A percentile compares a stretch with the other conserved stretches of the same genome.
Evolutionary conservation across 2,329 filamentous ascomycete genomes (phyloP).

Genomic region (Trichoderma guizhouense): DNA sequence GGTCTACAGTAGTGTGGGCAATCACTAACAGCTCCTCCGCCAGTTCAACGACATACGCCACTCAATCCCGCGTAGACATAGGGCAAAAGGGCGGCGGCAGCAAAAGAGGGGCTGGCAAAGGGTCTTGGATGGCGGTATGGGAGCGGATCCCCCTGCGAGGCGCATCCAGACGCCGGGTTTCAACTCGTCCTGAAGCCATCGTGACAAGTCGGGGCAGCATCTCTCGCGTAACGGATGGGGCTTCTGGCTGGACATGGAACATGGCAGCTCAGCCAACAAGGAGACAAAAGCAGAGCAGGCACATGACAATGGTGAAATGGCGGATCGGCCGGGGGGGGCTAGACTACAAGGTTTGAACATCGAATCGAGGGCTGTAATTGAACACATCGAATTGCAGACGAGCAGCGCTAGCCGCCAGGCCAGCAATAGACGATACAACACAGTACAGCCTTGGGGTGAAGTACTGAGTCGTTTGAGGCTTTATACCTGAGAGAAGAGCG

Average conservation of each 20-base stretch:
- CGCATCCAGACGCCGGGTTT: constrained; percentile 8
- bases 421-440: background rate
- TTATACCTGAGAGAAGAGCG: background rate
- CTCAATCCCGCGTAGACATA: background rate
- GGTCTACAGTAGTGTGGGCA: background rate
- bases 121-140: constrained; percentile 12
- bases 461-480: background rate
- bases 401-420: background rate
- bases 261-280: background rate
- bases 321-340: background rate
- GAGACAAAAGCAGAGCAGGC: background rate
- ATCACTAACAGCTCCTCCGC: constrained; percentile 1
- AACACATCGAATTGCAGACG: background rate
- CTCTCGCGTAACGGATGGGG: background rate
- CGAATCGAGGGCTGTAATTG: constrained; percentile 1
- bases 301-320: background rate
- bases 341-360: background rate
- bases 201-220: background rate
- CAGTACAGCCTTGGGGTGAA: background rate
- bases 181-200: constrained; percentile 5
- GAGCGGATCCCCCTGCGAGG: constrained; percentile 10
- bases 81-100: constrained; percentile 14
- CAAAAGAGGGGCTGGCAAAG: constrained; percentile 12
- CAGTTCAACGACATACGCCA: constrained; percentile 1
- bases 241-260: background rate